Evolutionary conservation across 139 green algal genomes (phyloP).

Genomic region (Ettlia oleoabundans): DNA sequence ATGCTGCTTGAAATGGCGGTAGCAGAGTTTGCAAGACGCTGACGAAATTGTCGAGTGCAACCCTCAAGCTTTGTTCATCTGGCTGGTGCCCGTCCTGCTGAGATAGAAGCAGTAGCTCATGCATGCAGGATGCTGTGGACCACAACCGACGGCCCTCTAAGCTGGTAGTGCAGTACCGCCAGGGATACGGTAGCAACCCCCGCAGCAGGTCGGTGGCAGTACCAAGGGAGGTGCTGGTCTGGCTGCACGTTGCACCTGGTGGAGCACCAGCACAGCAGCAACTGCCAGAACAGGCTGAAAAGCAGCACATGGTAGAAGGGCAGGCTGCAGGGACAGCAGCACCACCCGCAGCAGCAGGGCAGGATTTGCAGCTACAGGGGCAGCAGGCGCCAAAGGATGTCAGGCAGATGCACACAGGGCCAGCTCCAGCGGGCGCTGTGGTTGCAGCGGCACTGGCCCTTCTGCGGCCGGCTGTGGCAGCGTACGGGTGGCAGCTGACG

Average conservation of each 20-base stretch:
- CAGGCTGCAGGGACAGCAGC: neutral
- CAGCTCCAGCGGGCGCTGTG: neutral
- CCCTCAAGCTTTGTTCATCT: no score
- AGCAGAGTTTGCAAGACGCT: no score
- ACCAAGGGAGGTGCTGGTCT: neutral
- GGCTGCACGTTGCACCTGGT: neutral
- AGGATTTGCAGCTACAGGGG: neutral
- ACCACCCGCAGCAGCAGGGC: neutral
- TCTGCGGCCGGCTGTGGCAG: conserved; percentile 8
- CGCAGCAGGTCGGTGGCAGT: conserved; percentile 24
- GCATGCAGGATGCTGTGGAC: conserved; percentile 35
- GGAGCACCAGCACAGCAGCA: neutral
- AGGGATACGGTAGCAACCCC: conserved; percentile 48
- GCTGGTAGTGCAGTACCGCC: conserved; percentile 50
- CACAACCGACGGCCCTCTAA: conserved; percentile 51
- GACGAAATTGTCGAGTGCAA: no score
- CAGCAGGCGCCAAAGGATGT: neutral
- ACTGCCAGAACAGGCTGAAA: neutral
- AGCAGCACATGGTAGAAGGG: neutral
- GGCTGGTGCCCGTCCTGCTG: no score
- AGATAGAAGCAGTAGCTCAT: no score
- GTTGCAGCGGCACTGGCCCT: neutral
- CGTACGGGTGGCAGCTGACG: conserved; percentile 15
- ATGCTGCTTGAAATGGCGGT: no score
- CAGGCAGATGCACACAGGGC: no score